These are phyloP conservation scores for Fonsecaea pugnacius DNA, from an alignment of 2,329 filamentous ascomycete species.

Conservation along the genomic window DNA sequence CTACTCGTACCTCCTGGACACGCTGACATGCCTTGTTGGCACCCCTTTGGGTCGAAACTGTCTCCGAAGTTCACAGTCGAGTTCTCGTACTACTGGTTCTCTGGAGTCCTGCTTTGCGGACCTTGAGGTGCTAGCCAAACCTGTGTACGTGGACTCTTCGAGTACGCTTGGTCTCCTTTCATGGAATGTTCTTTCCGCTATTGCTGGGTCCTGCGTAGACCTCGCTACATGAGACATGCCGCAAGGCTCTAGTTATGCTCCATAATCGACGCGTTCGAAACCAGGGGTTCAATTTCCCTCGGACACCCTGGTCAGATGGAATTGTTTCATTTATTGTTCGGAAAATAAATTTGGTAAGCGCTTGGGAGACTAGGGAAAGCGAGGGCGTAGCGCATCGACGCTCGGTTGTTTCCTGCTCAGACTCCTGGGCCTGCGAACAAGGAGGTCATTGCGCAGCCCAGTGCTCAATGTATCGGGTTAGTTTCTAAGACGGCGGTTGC, in stretches of 20 bases:
- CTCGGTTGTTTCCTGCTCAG: not conserved
- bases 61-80: not conserved
- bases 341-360: constrained; percentile 19
- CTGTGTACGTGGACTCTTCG: constrained; percentile 4
- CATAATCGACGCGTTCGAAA: not conserved
- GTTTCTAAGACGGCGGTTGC: not conserved
- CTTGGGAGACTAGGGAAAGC: constrained; percentile 16
- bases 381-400: not conserved
- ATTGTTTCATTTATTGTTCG: constrained; percentile 6
- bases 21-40: not conserved
- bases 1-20: not conserved
- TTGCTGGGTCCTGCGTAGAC: not conserved
- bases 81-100: not conserved
- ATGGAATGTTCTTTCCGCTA: not conserved
- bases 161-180: not conserved
- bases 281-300: not conserved
- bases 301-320: not conserved
- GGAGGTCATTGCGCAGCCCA: not conserved
- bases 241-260: constrained; percentile 12
- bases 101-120: not conserved
- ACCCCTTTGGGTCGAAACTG: not conserved
- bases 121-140: constrained; percentile 10
- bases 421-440: not conserved
- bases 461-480: not conserved
- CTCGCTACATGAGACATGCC: constrained; percentile 13